Conservation (phyloP, 164 flowering plant genomes). For the Warburgia ugandensis region DNA sequence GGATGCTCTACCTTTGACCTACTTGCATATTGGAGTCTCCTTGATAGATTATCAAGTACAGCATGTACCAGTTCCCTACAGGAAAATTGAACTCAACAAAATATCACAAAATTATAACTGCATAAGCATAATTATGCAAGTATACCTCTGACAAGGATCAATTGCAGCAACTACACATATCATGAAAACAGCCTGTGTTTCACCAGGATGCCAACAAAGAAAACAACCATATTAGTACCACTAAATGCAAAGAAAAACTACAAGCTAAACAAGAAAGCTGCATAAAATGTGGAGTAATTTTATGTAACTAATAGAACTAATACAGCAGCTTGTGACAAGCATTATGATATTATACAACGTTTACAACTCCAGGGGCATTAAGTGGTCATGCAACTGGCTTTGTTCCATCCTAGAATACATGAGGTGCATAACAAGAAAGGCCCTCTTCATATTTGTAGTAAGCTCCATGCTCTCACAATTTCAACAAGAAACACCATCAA, state of each 20-base stretch:
- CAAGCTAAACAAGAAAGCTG: not conserved
- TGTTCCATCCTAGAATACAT: no score
- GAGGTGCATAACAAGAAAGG: no score
- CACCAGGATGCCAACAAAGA: constrained; percentile 2
- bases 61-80: constrained; percentile 62
- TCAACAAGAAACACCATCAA: no score
- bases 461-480: no score
- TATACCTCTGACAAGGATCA: constrained; percentile 73
- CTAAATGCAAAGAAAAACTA: not conserved
- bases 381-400: no score
- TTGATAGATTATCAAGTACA: constrained; percentile 64
- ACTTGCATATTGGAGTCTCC: constrained; percentile 39
- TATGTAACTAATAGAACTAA: no score
- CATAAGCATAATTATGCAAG: not conserved
- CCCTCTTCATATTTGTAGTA: no score
- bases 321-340: no score
- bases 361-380: no score
- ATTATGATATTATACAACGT: no score
- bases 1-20: constrained; percentile 56
- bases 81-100: not conserved
- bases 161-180: constrained; percentile 69
- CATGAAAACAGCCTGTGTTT: constrained; percentile 79
- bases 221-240: not conserved
- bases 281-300: no score
- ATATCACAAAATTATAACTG: not conserved